Evolutionary conservation across 192 early-diverging fungal species (phyloP).

Genomic region (Gamsiella multidivaricata): DNA sequence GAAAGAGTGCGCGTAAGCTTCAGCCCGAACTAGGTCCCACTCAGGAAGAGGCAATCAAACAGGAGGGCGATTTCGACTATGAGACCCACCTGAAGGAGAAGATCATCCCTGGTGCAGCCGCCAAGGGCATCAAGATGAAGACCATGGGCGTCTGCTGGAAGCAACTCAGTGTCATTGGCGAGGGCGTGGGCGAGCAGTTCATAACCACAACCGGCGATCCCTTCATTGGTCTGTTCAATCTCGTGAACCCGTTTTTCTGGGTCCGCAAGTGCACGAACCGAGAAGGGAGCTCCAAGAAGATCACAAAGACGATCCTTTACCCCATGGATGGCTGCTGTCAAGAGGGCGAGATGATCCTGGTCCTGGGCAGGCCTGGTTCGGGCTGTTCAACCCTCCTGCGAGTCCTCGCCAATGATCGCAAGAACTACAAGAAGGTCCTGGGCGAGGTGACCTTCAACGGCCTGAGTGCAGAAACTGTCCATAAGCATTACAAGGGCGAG

Average conservation of each 20-base stretch:
- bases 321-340: conserved; percentile 71
- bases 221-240: conserved; percentile 22
- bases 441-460: conserved; percentile 76
- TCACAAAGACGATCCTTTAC: conserved; percentile 61
- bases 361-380: conserved; percentile 80
- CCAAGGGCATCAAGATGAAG: conserved; percentile 56
- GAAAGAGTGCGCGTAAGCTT: conserved; percentile 6
- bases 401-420: conserved; percentile 67
- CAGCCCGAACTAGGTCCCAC: neutral
- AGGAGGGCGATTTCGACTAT: conserved; percentile 32
- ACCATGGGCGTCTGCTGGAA: conserved; percentile 59
- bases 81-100: conserved; percentile 55
- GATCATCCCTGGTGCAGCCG: conserved; percentile 19
- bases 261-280: conserved; percentile 22
- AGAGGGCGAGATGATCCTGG: conserved; percentile 79
- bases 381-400: conserved; percentile 75
- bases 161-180: conserved; percentile 50
- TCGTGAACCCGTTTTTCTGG: conserved; percentile 50
- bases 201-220: conserved; percentile 43
- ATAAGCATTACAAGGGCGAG: conserved; percentile 73
- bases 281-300: neutral
- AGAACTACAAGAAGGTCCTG: conserved; percentile 59
- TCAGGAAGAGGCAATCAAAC: conserved; percentile 24
- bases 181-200: conserved; percentile 28
- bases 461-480: conserved; percentile 68